Base-by-base conservation (phyloP, 73 alveolate species). In the Tetrahymena thermophila region DNA sequence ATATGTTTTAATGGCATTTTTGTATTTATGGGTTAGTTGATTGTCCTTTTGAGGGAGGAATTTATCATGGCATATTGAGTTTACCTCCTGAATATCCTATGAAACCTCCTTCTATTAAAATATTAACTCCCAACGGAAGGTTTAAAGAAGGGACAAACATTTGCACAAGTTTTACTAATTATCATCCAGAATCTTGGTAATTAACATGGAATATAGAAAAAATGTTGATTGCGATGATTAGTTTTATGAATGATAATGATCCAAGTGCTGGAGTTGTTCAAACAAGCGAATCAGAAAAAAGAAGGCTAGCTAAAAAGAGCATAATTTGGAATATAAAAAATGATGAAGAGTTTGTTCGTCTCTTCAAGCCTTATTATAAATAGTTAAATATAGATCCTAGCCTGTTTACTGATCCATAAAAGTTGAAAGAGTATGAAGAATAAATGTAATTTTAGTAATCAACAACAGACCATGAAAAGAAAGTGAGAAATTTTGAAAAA, bases 161-260 rank as follows among this genome's bases (percentile, higher is more conserved):
- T 9, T 98, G 99, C 93, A 95, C 95, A 19, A 85, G 98, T 15
- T 97, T 98, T 43, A 96, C 98, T 34, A 98, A 97, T 93, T 98
- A 85, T 83, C 99, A 97, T 89, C 99, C 99, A 7, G 99, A 97
- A 84, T 94, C 98, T 28, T 97, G 99, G 99, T 96, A 97, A 83
- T 97, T 98, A 10, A 38, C 97, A 56, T 97, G 99, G 99, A 96
- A 94, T 35, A 96, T 97, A 34, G 95, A 96, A 93, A 94, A 97
- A 16, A 97, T 97, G 93, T 83, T 97, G 44, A 93, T 94, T 17
- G 99, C 97, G 7, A 93, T 97, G 56, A 95, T 97, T 10, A 85
- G 96, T 34, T 97, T 97, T 40, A 94, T 97, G 97, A 94, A 95
- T 40, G 94, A 94, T 28, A 57, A 95, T 85, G 97, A 95, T 28